Evolutionary conservation across 2,329 filamentous ascomycete genomes (phyloP), one percentile per base, ranked within the genome.

Genomic region (Didymella segeticola): DNA sequence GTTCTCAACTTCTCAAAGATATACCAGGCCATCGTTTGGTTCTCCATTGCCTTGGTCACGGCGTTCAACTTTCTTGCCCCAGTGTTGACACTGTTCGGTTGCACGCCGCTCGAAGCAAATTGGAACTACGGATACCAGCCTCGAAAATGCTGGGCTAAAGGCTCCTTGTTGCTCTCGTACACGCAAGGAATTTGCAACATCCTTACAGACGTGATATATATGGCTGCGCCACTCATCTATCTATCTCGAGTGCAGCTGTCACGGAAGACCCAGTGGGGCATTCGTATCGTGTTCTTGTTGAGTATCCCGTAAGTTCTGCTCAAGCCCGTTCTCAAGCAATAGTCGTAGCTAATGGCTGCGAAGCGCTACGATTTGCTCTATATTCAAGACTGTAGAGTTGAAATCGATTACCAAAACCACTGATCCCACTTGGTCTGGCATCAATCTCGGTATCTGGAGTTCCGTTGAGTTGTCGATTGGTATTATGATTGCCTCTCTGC

Each of bases 151-250:
- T 70, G 67, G 64, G 62, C 60, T 12, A 60, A 49, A 26, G 64
- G 60, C 10, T 50, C 60, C 4, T 27, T 68, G 7, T 53, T 43
- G 19, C 61, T 68, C 2, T 63, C 62, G 3, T 68, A 70, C 26
- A 61, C 61, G 1, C 66, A 70, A 43, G 66, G 63, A 14, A 56
- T 67, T 19, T 64, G 63, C 25, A 71, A 70, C 37, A 59, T 68
- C 12, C n/a, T 69, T 9, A 71, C 69, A 2, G 69, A 71, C 20
- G 39, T 67, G 1, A 60, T 71, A 2, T 69, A 70, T 41, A 62
- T 65, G 43, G 61, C 64, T 7, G 69, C 68, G 14, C 67, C 68
- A 5, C 39, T 71, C 12, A 61, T 68, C 15, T 71, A 70, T 10
- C 58, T 71, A 4, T 60, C 58, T 8, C 58, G 55, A 19, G 55